These are phyloP conservation scores for Nakazawaea ambrosiae DNA, from an alignment of 805 yeast genomes.

Conservation along the genomic window DNA sequence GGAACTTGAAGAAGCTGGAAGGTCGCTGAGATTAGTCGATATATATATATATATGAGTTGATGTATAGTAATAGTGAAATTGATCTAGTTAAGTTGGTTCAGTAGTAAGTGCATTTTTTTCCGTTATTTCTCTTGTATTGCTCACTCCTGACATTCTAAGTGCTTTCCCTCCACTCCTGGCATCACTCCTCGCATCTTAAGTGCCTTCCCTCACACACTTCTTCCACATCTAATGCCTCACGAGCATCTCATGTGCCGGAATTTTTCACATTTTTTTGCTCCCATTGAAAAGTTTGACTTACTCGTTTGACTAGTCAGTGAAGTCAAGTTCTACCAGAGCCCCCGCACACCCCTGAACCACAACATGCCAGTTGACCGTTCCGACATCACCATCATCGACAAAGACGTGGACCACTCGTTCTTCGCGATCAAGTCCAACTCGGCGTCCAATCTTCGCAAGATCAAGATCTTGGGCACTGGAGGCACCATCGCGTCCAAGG, in stretches of 20 bases:
- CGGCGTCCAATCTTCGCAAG: conserved; percentile 15
- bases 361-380: background rate
- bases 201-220: too few species aligned
- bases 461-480: conserved; percentile 51
- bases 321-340: too few species aligned
- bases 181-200: too few species aligned
- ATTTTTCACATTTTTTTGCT: too few species aligned
- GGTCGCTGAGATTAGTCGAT: conserved; percentile 4
- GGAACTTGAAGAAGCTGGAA: conserved; percentile 47
- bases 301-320: too few species aligned
- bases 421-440: conserved; percentile 8
- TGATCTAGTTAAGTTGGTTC: background rate
- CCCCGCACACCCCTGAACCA: too few species aligned
- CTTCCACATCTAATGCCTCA: too few species aligned
- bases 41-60: background rate
- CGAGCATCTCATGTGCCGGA: too few species aligned
- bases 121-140: background rate
- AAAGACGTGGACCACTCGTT: conserved; percentile 7
- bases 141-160: too few species aligned
- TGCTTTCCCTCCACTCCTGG: too few species aligned
- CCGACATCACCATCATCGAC: conserved; percentile 4
- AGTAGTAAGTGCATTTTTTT: background rate
- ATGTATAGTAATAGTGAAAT: background rate
- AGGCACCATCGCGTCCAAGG: conserved; percentile 54
- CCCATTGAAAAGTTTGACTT: too few species aligned